These are phyloP conservation scores for Colletotrichum sp. DNA, from an alignment of 2,329 filamentous ascomycete species.

Conservation along the genomic window DNA sequence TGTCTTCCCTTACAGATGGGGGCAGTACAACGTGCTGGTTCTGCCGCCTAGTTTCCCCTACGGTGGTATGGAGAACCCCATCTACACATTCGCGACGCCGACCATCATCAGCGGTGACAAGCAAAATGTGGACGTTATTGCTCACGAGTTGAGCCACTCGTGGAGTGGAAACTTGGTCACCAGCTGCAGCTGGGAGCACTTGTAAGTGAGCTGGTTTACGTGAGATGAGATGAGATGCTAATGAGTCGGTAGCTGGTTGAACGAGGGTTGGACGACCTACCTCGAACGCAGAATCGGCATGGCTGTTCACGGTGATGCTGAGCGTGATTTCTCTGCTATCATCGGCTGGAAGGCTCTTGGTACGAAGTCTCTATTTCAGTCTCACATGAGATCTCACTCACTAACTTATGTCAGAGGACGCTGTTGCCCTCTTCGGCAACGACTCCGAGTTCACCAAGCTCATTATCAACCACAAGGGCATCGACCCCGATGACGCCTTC, in stretches of 20 bases:
- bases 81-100: conserved; percentile 94
- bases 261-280: conserved; percentile 92
- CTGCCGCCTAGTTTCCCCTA: conserved; percentile 91
- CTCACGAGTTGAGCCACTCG: conserved; percentile 77
- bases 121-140: conserved; percentile 95
- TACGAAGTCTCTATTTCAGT: conserved; percentile 31
- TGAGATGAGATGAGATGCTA: not conserved
- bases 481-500: conserved; percentile 96
- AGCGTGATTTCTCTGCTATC: conserved; percentile 93
- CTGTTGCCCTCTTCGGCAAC: conserved; percentile 76
- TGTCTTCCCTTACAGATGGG: conserved; percentile 91
- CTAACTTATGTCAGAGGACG: conserved; percentile 61
- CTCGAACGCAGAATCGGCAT: conserved; percentile 85
- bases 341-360: conserved; percentile 91
- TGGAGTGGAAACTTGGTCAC: conserved; percentile 91
- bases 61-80: conserved; percentile 89
- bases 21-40: conserved; percentile 91
- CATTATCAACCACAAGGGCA: conserved; percentile 82
- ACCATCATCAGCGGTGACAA: conserved; percentile 90
- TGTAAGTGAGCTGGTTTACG: conserved; percentile 45
- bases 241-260: conserved; percentile 59
- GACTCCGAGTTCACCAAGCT: conserved; percentile 95
- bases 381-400: not conserved
- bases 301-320: conserved; percentile 78
- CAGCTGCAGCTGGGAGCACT: conserved; percentile 82